Conservation (phyloP, 192 early-diverging fungal species). For the Powellomyces hirtus region DNA sequence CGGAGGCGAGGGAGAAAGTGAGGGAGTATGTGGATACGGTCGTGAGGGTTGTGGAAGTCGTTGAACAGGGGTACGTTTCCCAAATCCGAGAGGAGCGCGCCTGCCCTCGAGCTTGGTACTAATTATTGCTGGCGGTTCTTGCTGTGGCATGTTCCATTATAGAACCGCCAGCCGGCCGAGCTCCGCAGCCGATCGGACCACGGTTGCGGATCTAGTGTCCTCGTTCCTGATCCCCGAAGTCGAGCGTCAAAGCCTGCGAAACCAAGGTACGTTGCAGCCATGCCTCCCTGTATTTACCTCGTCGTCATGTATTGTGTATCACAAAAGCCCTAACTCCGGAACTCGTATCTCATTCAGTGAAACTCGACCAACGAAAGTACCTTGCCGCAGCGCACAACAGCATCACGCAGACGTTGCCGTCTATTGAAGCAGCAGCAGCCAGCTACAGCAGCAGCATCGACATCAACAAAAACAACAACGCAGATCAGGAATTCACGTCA, state of each 20-base stretch:
- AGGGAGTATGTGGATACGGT: constrained; percentile 46
- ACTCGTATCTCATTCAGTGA: constrained; percentile 34
- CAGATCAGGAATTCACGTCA: too few species aligned
- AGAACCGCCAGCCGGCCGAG: neutral
- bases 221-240: constrained; percentile 62
- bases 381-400: constrained; percentile 50
- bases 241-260: constrained; percentile 43
- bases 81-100: too few species aligned
- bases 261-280: constrained; percentile 38
- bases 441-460: too few species aligned
- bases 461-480: too few species aligned
- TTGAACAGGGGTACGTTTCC: constrained; percentile 15
- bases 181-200: constrained; percentile 10
- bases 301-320: neutral
- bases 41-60: constrained; percentile 23
- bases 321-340: neutral
- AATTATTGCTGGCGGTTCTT: too few species aligned
- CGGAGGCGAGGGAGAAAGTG: constrained; percentile 45
- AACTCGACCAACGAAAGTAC: constrained; percentile 45
- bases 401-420: constrained; percentile 16
- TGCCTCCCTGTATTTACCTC: neutral
- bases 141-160: neutral
- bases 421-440: neutral
- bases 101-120: too few species aligned
- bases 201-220: constrained; percentile 49